A percentile compares a stretch with the other conserved stretches of the same genome.
phyloP scores from a whole-genome alignment of 2,329 filamentous ascomycete species.

The Elsinoe ampelina region DNA sequence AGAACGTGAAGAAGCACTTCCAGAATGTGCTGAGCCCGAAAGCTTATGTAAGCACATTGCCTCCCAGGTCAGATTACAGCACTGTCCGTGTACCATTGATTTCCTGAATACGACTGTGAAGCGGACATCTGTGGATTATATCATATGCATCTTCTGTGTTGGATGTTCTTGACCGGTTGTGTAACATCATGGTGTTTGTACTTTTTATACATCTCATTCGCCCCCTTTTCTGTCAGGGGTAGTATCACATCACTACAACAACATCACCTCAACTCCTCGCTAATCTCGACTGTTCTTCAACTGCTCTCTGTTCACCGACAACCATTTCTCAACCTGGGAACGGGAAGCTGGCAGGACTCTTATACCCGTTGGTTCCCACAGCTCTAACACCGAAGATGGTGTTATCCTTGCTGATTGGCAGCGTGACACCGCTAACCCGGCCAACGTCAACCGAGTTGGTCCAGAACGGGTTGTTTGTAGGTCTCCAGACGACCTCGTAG shows the following conservation, averaged over 20 bases:
- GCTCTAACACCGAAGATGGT: constrained; percentile 48
- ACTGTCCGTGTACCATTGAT: no score
- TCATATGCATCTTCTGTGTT: no score
- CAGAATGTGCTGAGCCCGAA: no score
- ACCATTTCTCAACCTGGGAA: not conserved
- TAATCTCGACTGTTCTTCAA: not conserved
- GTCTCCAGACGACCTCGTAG: constrained; percentile 50
- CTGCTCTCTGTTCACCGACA: not conserved
- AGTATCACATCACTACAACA: not conserved
- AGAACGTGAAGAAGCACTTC: no score
- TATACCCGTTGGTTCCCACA: constrained; percentile 41
- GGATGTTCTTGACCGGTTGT: no score
- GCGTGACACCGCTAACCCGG: constrained; percentile 35
- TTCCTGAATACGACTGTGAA: no score
- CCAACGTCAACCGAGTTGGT: constrained; percentile 35
- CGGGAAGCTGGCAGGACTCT: constrained; percentile 7
- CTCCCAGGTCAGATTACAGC: no score
- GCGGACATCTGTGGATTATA: no score
- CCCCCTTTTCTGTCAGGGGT: no score
- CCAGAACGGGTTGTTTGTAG: constrained; percentile 40
- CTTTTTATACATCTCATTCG: no score
- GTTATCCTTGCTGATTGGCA: constrained; percentile 49
- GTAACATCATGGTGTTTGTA: no score
- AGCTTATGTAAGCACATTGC: no score
- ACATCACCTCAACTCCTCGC: not conserved